Evolutionary conservation across 140 eudicot genomes (phyloP).

Genomic region (Oenanthe javanica): DNA sequence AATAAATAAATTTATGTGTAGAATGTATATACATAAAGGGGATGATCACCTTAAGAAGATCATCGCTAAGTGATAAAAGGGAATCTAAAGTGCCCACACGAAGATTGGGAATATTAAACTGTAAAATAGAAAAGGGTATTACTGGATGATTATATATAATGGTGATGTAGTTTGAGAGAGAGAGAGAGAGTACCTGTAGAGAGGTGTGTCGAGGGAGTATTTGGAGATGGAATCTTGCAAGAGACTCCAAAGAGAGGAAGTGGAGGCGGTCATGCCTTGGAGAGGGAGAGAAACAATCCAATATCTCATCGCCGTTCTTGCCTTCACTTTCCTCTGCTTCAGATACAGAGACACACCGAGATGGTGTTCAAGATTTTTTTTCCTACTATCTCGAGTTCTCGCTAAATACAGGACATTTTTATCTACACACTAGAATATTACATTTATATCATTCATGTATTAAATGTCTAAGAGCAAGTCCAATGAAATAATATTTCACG

Average conservation of each 20-base stretch:
- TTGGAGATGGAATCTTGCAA: constrained; percentile 86
- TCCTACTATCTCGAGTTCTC: too few species aligned
- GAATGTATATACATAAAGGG: neutral
- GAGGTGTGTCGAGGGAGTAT: constrained; percentile 89
- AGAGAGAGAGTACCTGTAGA: constrained; percentile 48
- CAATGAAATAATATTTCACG: too few species aligned
- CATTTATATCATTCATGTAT: too few species aligned
- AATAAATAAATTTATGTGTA: too few species aligned
- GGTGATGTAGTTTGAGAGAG: neutral
- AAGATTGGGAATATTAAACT: constrained; percentile 92
- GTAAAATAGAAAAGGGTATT: constrained; percentile 17
- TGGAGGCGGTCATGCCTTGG: constrained; percentile 28
- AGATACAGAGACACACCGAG: neutral
- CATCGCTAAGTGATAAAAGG: constrained; percentile 84
- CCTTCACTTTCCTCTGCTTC: constrained; percentile 1
- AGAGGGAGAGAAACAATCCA: constrained; percentile 92
- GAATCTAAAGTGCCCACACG: constrained; percentile 92
- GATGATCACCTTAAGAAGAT: constrained; percentile 62
- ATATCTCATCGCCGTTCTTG: constrained; percentile 70
- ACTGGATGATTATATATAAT: constrained; percentile 7
- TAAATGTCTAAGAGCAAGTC: too few species aligned
- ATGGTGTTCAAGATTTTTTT: neutral
- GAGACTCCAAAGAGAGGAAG: constrained; percentile 59
- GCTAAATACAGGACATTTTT: too few species aligned
- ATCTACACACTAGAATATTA: too few species aligned